Evolutionary conservation across 2,329 filamentous ascomycete genomes (phyloP).

Genomic region (Fusarium domesticum): DNA sequence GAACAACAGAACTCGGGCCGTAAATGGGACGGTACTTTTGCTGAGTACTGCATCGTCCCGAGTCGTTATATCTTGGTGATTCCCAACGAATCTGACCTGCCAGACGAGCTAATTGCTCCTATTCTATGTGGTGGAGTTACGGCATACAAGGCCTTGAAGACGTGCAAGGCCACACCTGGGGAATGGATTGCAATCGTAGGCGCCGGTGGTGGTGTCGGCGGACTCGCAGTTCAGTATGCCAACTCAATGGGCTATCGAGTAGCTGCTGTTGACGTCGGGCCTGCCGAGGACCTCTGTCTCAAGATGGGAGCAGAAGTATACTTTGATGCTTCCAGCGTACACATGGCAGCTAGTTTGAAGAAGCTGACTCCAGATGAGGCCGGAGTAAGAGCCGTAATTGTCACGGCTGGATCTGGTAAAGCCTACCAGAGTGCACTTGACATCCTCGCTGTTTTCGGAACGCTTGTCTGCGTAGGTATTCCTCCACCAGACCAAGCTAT

Average conservation of each 20-base stretch:
- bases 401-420: conserved; percentile 28
- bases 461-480: conserved; percentile 40
- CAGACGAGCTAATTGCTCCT: conserved; percentile 39
- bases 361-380: background rate
- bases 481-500: conserved; percentile 26
- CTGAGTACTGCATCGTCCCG: conserved; percentile 38
- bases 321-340: conserved; percentile 29
- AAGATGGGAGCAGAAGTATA: conserved; percentile 37
- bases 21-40: conserved; percentile 38
- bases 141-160: conserved; percentile 42
- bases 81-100: conserved; percentile 22
- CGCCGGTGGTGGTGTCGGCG: conserved; percentile 40
- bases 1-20: conserved; percentile 34
- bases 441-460: conserved; percentile 32
- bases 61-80: conserved; percentile 32
- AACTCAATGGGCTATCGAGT: conserved; percentile 42
- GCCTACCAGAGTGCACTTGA: conserved; percentile 37
- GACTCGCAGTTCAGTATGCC: conserved; percentile 39
- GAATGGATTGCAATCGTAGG: conserved; percentile 39
- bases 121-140: conserved; percentile 44
- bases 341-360: conserved; percentile 2
- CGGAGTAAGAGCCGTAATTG: conserved; percentile 30
- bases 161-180: conserved; percentile 30
- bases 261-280: conserved; percentile 38
- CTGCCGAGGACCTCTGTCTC: conserved; percentile 29